A percentile compares a stretch with the other conserved stretches of the same genome.
Conservation (phyloP, 225 moss, liverwort and hornwort genomes). For the Ulota crispa region DNA sequence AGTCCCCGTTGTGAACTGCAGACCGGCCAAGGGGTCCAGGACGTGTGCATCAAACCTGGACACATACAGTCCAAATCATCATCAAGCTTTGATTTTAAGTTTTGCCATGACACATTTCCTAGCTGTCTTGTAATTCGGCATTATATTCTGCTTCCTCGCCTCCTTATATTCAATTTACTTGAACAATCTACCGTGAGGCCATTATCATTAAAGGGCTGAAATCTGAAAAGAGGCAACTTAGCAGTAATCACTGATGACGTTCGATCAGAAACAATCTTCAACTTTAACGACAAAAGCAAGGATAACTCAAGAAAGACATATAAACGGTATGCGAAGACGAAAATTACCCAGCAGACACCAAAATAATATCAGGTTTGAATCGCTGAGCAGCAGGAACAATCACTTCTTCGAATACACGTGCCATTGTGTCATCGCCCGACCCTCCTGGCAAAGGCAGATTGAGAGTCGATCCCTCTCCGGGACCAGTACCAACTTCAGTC, state of each 20-base stretch:
- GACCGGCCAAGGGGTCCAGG: conserved; percentile 76
- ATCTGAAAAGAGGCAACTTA: not conserved
- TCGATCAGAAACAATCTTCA: not conserved
- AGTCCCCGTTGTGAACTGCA: conserved; percentile 92
- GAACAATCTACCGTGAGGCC: not conserved
- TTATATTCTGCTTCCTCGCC: not conserved
- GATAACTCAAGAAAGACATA: not conserved
- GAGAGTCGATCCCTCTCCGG: conserved; percentile 85
- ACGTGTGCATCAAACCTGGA: conserved; percentile 85
- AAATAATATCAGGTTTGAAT: conserved; percentile 92
- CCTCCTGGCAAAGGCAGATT: conserved; percentile 94
- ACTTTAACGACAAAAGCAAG: conserved; percentile 2
- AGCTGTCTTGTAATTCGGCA: not conserved
- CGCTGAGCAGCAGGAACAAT: conserved; percentile 84
- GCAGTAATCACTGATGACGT: not conserved
- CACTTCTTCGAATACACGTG: conserved; percentile 79
- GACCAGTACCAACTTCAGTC: conserved; percentile 72
- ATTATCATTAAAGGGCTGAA: not conserved
- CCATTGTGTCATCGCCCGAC: conserved; percentile 80
- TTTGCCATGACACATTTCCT: not conserved
- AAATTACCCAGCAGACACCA: conserved; percentile 88
- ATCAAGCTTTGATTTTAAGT: not conserved
- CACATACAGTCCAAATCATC: conserved; percentile 8
- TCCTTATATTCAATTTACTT: not conserved
- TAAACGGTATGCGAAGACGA: not conserved